Evolutionary conservation across 306 rosid genomes (phyloP).

Genomic region (Albizia julibrissin): DNA sequence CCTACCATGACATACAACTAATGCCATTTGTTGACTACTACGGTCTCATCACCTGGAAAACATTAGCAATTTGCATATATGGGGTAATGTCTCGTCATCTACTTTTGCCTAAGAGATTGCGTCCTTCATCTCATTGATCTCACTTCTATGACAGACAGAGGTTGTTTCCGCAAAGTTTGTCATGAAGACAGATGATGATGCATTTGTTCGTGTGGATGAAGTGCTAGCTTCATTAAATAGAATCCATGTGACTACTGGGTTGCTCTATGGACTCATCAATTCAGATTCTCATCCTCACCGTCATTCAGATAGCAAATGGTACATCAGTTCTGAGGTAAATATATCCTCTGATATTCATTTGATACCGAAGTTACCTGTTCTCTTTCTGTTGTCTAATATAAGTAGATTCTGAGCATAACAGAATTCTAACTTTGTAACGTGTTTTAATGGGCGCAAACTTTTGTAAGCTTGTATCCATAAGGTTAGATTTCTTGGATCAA

Average conservation of each 20-base stretch:
- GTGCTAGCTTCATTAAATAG: conserved; percentile 69
- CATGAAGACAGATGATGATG: conserved; percentile 99
- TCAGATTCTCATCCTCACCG: conserved; percentile 91
- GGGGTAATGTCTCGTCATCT: conserved; percentile 70
- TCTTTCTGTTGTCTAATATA: background rate
- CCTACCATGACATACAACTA: conserved; percentile 90
- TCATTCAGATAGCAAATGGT: conserved; percentile 90
- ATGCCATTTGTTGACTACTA: conserved; percentile 99
- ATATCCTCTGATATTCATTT: conserved; percentile 8
- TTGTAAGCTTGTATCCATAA: background rate
- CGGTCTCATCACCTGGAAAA: conserved; percentile 94
- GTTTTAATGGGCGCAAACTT: background rate
- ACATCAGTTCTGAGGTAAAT: conserved; percentile 80
- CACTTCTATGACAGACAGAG: conserved; percentile 70
- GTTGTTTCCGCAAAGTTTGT: conserved; percentile 89
- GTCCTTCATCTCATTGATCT: conserved; percentile 39
- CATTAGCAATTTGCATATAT: conserved; percentile 89
- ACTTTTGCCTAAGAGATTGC: conserved; percentile 25
- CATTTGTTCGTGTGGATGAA: conserved; percentile 92
- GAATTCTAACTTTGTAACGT: background rate
- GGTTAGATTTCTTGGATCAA: background rate
- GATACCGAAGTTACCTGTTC: background rate
- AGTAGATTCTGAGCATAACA: conserved; percentile 23
- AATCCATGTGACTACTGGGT: conserved; percentile 54
- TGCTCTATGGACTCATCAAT: conserved; percentile 93